Evolutionary conservation across 2,329 filamentous ascomycete genomes (phyloP), one percentile per base, ranked within the genome.

Genomic region (Paecilomyces sp.): DNA sequence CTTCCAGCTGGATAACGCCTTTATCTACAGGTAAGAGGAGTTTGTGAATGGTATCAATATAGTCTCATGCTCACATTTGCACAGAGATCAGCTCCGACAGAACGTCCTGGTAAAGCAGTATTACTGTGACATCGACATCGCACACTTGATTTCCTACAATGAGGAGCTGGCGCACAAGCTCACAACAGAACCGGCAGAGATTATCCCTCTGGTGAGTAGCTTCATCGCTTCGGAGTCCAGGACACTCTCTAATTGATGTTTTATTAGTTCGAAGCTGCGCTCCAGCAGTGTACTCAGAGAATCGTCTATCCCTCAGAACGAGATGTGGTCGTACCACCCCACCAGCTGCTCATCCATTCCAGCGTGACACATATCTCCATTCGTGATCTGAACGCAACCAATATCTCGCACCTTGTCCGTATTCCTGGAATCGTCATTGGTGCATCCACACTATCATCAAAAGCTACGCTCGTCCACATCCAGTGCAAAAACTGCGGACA

Each of bases 371-470:
- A 95, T 73, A 91, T 92, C 31, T 94, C 93, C 0, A 97, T 99
- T 68, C 89, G 94, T 65, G 92, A 97, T 66, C 84, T 99, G 47
- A 94, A 95, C 68, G 95, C 94, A 8, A 88, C 90, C 63, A 93
- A 91, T 64, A 95, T 99, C 66, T 92, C 93, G 4, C 88, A 92
- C 67, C 88, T 99, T n/a, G 93, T 99, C 47, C 87, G 93, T 59
- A 96, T 99, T 60, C 94, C 94, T 0, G 95, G 94, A 56, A 99
- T 99, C 65, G 91, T 99, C 61, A 99, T 99, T 65, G 93, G 94
- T 54, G 94, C 94, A 54, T 97, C 93, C 0, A 96, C 96, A 18
- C 88, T 97, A 74, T 96, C 92, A 1, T 97, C 93, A 12, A 97
- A 99, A 80, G 91, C 94, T 4, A 97, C 92, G 6, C 82, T 87